Base-by-base conservation (phyloP, 176 grass and related monocot genomes). In the Zoysia pacifica region DNA sequence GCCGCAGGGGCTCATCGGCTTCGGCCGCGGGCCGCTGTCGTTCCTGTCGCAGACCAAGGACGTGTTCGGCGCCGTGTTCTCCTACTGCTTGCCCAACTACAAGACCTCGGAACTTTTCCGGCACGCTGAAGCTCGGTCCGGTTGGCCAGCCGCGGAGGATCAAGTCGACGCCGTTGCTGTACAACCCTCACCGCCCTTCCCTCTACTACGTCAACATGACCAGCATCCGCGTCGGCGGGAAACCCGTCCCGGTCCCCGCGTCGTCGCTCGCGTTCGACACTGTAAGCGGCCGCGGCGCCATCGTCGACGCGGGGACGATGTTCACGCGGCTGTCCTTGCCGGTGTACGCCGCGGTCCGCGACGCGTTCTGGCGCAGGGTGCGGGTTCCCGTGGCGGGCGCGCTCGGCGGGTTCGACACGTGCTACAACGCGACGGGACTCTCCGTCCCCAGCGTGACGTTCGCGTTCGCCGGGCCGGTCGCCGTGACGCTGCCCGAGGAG, bases 51-150 rank as follows among this genome's bases (percentile, higher is more conserved):
- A 97, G 61, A 93, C 88, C 9, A 91, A 75, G 37, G 70, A 75
- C 64, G 78, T 85, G 11, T 97, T 91, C 40, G 84, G 74, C 2
- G 77, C 78, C 4, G 87, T 88, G 56, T 97, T 93, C 84, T 97
- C 94, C 45, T 97, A 97, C 86, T 97, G 91, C 74, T 89, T 93
- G 2, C 94, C 94, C 0, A 97, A 59, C 84, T 97, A 93, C 84
- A 97, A 75, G 46, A 89, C 88, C 3, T 74, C 90, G 28, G n/a
- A 91, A 93, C 62, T 97, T 97, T 84, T 91, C 91, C 0, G 94
- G 91, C 42, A 89, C 94, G 2, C 88, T 97, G 0, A 81, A 82
- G 48, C 94, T 97, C 4, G 94, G 94, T 0, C 78, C 84, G 18
- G 12, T 79, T 1, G 91, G 86, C 9, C 94, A 97, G 41, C 94